Evolutionary conservation across 2,329 filamentous ascomycete genomes (phyloP), one percentile per base, ranked within the genome.

Genomic region (Beauveria scarabaeidicola): DNA sequence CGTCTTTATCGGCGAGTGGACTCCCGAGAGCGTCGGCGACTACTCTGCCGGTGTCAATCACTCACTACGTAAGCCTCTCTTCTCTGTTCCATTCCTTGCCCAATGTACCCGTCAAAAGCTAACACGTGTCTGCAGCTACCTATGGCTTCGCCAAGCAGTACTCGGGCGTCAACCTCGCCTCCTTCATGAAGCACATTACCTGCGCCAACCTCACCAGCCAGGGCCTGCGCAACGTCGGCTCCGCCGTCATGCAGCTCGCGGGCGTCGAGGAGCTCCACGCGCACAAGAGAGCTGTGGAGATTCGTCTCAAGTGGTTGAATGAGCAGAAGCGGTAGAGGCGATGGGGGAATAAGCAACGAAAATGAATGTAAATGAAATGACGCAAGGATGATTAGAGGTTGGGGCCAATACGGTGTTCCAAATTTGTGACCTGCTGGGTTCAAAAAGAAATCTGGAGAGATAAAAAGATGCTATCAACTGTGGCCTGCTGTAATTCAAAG

Each of bases 101-200:
- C 19, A 40, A 11, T 63, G 25, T 21, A 21, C 44, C 0, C 41
- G 44, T 38, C 4, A 27, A 43, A 43, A 23, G 61, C 66, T 68
- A 61, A 68, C 59, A 52, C 66, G 64, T 57, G 19, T 19, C 13
- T 52, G 36, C 11, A 96, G 91, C 94, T 56, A 99, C 94, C 0
- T 99, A 97, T 70, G 94, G 94, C 44, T 99, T 96, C 69, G 94
- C 94, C 52, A 96, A 96, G 77, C 94, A 99, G 74, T 99, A 99
- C 78, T 97, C 91, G 6, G 94, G 94, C 56, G 94, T 99, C 69
- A 99, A 96, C 73, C 83, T 99, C 6, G 91, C 85, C 36, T 97
- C 93, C 2, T 99, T 97, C 75, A 83, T 96, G 72, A 99, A 99
- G 78, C 91, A 97, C 79, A 97, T 99, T 69, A 99, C 94, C 41